Evolutionary conservation across 2,329 filamentous ascomycete genomes (phyloP).

Genomic region (Coniochaeta ligniaria): DNA sequence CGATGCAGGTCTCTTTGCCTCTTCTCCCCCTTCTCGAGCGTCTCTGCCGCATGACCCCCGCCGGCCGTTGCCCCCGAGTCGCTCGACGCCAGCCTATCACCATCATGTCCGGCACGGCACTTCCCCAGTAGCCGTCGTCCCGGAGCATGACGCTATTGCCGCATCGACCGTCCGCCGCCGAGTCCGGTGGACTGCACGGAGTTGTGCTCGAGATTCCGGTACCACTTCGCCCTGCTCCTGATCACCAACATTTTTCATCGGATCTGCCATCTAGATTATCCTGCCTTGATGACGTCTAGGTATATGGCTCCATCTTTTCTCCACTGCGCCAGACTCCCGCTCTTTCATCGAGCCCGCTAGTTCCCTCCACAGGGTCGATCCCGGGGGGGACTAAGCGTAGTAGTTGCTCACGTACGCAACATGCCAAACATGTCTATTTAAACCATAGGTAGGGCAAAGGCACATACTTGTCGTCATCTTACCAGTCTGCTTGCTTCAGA

Average conservation of each 20-base stretch:
- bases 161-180: not conserved
- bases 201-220: not conserved
- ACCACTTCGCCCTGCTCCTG: not conserved
- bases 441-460: not conserved
- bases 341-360: not conserved
- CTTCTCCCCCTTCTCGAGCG: not conserved
- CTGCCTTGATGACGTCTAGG: not conserved
- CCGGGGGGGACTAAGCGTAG: not conserved
- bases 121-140: not conserved
- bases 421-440: not conserved
- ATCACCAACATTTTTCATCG: not conserved
- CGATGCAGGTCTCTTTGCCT: not conserved
- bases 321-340: not conserved
- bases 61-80: not conserved
- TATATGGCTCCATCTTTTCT: not conserved
- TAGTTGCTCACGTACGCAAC: not conserved
- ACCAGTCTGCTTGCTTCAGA: too few relatives aligned
- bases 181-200: not conserved
- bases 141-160: not conserved
- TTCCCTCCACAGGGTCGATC: not conserved
- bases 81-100: not conserved
- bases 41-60: not conserved
- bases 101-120: not conserved
- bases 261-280: not conserved
- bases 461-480: not conserved